Evolutionary conservation across 257 asterid genomes (phyloP).

Genomic region (Solanum chmielewskii): DNA sequence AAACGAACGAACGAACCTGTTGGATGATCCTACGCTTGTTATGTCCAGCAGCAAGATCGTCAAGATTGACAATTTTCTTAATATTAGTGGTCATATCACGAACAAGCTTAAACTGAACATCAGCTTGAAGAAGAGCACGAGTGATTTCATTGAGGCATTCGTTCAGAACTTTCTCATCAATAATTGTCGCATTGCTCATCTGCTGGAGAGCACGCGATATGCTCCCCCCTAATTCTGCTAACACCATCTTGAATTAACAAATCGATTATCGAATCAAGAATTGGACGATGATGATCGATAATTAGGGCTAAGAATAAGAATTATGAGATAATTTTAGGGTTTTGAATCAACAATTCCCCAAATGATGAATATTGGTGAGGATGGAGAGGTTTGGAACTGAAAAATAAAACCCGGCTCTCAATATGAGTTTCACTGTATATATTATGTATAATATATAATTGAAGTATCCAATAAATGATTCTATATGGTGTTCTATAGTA

Average conservation of each 20-base stretch:
- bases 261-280: neutral
- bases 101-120: slow-evolving; percentile 76
- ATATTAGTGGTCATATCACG: slow-evolving; percentile 72
- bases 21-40: slow-evolving; percentile 73
- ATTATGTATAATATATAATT: neutral
- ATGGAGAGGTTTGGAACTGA: neutral
- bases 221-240: slow-evolving; percentile 76
- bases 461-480: neutral
- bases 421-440: too few species aligned
- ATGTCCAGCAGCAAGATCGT: slow-evolving; percentile 88
- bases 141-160: slow-evolving; percentile 84
- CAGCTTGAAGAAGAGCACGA: slow-evolving; percentile 79
- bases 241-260: slow-evolving; percentile 50
- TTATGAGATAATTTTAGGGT: neutral
- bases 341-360: neutral
- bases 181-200: slow-evolving; percentile 93
- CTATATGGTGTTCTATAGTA: too few species aligned
- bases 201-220: slow-evolving; percentile 83
- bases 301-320: neutral
- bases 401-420: neutral
- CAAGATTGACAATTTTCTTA: slow-evolving; percentile 76
- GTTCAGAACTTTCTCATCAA: slow-evolving; percentile 74
- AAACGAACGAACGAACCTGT: slow-evolving; percentile 35
- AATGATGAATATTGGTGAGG: neutral
- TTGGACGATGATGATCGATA: neutral